Base-by-base conservation (phyloP, 2,329 filamentous ascomycete genomes). In the Claviceps pazoutovae region DNA sequence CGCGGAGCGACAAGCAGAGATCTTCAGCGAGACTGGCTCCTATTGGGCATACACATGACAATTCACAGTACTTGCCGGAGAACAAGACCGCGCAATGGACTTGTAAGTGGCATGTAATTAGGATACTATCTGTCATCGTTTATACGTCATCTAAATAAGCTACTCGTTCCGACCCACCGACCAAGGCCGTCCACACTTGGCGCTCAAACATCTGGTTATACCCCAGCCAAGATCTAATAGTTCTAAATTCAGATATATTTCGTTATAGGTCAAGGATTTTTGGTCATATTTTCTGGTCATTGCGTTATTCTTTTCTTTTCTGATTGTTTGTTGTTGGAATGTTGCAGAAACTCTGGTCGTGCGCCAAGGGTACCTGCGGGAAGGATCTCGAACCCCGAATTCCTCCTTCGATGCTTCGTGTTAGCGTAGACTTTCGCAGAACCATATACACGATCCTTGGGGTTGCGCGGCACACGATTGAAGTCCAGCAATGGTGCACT, bases 341-440 rank as follows among this genome's bases (percentile, higher is more conserved):
- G 21, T 21, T 46, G 49, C 36, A 46, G 36, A 26, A 56, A 30
- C 46, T 56, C 56, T 1, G 48, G 55, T 36, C 49, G 41, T 11
- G 23, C 39, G 9, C 53, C 56, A 1, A 56, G 50, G 13, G 48
- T 43, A 2, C 52, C 53, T 13, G 51, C 53, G 6, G 57, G 55
- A n/a, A 55, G 49, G 4, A 54, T 45, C 21, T 56, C 56, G 26
- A 57, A 55, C 21, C 52, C 54, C 36, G 50, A 16, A 19, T 51
- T 52, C 21, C 23, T 39, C 4, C 42, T 49, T 41, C 54, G 43
- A 36, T 39, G 49, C 17, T 39, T 48, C 17, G 34, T 48, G 46
- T 56, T 54, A 38, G 50, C 52, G 37, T 51, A 57, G 19, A 54
- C 53, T 19, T 50, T 50, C 21, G 52, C 54, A n/a, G 52, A 48